Base-by-base conservation (phyloP, 495 filamentous ascomycete species). In the Thermothielavioides terrestris region DNA sequence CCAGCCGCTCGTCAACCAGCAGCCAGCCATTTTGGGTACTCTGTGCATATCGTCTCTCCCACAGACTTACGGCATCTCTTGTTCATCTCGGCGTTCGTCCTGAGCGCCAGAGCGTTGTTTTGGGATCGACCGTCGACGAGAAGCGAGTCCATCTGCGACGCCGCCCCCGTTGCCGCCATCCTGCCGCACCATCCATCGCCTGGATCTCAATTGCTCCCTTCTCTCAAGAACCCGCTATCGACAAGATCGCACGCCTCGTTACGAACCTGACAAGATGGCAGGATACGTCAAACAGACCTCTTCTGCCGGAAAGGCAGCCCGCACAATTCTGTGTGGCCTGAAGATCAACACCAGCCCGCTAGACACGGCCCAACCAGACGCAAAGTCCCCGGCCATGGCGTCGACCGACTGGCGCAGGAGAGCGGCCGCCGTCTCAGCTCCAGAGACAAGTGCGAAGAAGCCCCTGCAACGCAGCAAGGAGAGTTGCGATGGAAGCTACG, bases 381-480 rank as follows among this genome's bases (percentile, higher is more conserved):
- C 23, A 32, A 60, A 45, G 25, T 58, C 54, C n/a, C 53, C 54
- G 32, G 56, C 54, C 14, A 52, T 61, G 7, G 49, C 54, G 12
- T 59, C 63, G 4, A 22, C 47, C 12, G 61, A 66, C 52, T 66
- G 63, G 63, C 56, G 63, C 11, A 66, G 48, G 43, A 50, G 43
- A 21, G 49, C 55, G 3, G 28, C 34, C 2, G 49, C 41, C 22
- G 20, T 27, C 10, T 53, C 59, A 6, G 48, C 52, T 15, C 37
- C 44, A 10, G 39, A 31, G 10, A 11, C 17, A 0, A 21, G 23
- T 10, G 14, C 15, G 18, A 37, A 34, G 38, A 25, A 22, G 8
- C 10, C 37, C 15, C 4, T n/a, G 17, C 39, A 26, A 25, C 47
- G 25, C 8, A 45, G 25, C 14, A 30, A 32, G 25, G 43, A 34